Base-by-base conservation (phyloP, 129 eudicot species). In the Ambrosia artemisiifolia region DNA sequence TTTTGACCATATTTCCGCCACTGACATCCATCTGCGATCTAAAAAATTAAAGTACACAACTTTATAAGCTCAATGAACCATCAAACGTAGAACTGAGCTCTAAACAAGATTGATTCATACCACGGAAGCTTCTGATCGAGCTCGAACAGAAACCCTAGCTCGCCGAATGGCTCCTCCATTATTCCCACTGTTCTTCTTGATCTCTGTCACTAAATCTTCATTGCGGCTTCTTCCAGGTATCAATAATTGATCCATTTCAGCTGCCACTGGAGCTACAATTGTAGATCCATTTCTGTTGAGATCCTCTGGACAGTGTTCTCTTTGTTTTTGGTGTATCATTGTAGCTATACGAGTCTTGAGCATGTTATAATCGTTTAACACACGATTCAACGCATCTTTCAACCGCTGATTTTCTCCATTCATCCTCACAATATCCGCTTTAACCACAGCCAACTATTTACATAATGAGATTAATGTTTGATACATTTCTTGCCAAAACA, bases 1-100 rank as follows among this genome's bases (percentile, higher is more conserved):
- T 91, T 91, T 54, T 90, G 96, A 24, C 96, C 96, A n/a, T 90
- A 90, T 48, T 90, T 90, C 42, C 96, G 74, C 96, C 96, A 90
- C 78, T 90, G 96, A 56, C 96, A 90, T 62, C 96, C 96, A 75
- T 90, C 96, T 5, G 91, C 80, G 17, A 90, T 90, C 96, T 90
- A 60, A 10, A 48, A 47, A 16, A 11, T 13, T 14, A 48, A 40
- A 16, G 7, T 13, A 59, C 61, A 16, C 14, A 49, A 30, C 56
- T 33, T 10, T 10, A 40, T 7, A 6, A 6, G 44, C 44, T 40
- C 69, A 63, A 24, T 24, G 53, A 65, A 66, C 35, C 17, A 72
- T 11, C 6, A 12, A 8, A 6, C 3, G 20, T 2, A 55, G 10
- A 16, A 51, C 0, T 51, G 9, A 40, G 6, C 44, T 54, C 19